Base-by-base conservation (phyloP, 257 asterid genomes). In the Forsythia viridissima region DNA sequence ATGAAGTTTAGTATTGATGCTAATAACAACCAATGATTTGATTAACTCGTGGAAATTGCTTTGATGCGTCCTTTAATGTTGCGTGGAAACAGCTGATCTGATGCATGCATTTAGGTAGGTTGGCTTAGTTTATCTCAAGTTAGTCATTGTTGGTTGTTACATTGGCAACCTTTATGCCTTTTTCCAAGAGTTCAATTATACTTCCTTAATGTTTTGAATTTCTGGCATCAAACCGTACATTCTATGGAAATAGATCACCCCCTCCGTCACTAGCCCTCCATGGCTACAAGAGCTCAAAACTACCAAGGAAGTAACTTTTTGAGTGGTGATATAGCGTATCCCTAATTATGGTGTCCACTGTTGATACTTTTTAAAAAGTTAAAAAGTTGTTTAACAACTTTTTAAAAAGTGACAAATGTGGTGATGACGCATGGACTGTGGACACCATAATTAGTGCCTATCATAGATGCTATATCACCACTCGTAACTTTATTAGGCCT, bases 151-250 rank as follows among this genome's bases (percentile, higher is more conserved):
- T 8, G 5, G 8, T 41, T 30, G 34, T 30, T 30, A 30, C 34
- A 30, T 30, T 30, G 34, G 34, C 34, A 30, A 30, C 34, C 34
- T 30, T 30, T 30, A 30, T 30, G 34, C 34, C 34, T 30, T 30
- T 30, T 30, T 30, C 92, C 80, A 89, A 84, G 12, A 88, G 83
- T 80, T 91, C 94, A 34, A 84, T 79, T 70, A 91, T 11, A 77
- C 96, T 90, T n/a, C 93, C 94, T 67, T 87, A 91, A 79, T 88
- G 97, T 40, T 88, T 94, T 30, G 34, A 46, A 87, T 81, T 72
- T 65, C 79, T 41, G 97, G 94, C 70, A 43, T 76, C 85, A 88
- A 59, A 41, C 79, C 73, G 70, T 90, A 88, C 48, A 79, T 91
- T 82, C 77, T 88, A 37, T 43, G 81, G 46, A 90, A 84, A 82